phyloP scores from a whole-genome alignment of 2,329 filamentous ascomycete genomes.

The Parafenestella ontariensis region DNA sequence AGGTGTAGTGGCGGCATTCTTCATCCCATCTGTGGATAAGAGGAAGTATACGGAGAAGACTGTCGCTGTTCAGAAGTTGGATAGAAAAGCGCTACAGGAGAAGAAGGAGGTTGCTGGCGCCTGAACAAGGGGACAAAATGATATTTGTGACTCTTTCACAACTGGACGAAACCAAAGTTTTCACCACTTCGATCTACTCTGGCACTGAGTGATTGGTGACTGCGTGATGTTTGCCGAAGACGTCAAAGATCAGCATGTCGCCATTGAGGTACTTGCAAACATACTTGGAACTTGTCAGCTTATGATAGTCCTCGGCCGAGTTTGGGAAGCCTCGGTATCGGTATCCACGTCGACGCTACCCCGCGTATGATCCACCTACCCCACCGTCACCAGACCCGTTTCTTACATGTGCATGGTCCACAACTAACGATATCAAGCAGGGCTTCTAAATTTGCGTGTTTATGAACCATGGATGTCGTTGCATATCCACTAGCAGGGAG shows the following conservation, averaged over 20 bases:
- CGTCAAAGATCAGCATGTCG: neutral
- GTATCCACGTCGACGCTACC: neutral
- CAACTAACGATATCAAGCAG: neutral
- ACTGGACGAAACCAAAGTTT: no score
- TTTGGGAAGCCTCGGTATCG: neutral
- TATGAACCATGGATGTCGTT: no score
- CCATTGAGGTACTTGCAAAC: no score
- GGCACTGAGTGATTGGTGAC: neutral
- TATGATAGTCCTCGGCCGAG: no score
- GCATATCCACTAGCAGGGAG: no score
- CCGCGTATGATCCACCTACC: neutral
- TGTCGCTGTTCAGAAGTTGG: slow-evolving; percentile 35
- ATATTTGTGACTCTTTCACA: no score
- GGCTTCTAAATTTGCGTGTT: neutral
- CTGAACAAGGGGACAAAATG: no score
- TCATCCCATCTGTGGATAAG: slow-evolving; percentile 34
- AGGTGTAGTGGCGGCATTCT: slow-evolving; percentile 37
- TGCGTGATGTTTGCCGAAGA: neutral
- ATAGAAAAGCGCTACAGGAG: slow-evolving; percentile 29
- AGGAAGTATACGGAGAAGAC: slow-evolving; percentile 39
- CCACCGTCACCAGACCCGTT: neutral
- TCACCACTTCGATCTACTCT: no score
- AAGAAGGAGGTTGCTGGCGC: no score
- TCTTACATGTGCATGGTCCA: no score
- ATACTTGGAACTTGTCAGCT: no score